A percentile compares a stretch with the other conserved stretches of the same genome.
phyloP scores from a whole-genome alignment of 345 rosid species.

The Eucalyptus rudis region DNA sequence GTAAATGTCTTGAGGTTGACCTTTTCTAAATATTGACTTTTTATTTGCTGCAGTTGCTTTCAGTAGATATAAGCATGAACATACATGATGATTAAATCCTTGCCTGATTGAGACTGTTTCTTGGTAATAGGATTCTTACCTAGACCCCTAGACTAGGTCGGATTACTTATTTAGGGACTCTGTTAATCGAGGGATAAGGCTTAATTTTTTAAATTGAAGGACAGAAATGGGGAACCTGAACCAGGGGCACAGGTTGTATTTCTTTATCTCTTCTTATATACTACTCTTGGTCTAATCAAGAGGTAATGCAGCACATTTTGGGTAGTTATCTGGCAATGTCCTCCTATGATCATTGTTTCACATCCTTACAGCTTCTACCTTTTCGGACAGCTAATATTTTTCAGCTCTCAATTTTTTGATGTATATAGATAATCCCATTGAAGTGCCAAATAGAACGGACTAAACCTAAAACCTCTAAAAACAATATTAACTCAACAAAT shows the following conservation, averaged over 20 bases:
- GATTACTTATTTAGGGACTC: neutral
- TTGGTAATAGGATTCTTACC: neutral
- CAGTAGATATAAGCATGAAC: neutral
- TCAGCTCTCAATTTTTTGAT: neutral
- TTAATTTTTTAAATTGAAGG: neutral
- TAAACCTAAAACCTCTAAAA: neutral
- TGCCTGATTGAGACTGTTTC: neutral
- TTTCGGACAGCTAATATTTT: neutral
- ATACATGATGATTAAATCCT: neutral
- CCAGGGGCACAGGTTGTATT: neutral
- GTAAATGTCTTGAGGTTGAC: slow-evolving; percentile 18
- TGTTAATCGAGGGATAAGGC: neutral
- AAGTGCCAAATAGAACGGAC: neutral
- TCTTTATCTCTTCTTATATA: neutral
- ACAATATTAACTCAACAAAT: neutral
- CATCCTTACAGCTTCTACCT: neutral
- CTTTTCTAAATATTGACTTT: neutral
- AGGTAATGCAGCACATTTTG: neutral
- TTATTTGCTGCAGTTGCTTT: neutral
- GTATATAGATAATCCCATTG: neutral
- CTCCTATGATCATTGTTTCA: neutral
- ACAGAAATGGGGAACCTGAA: neutral
- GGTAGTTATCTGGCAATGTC: neutral
- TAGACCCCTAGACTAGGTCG: neutral
- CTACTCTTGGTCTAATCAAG: neutral